phyloP scores from a whole-genome alignment of 192 early-diverging fungal species.

The Rhizoclosmatium globosum region DNA sequence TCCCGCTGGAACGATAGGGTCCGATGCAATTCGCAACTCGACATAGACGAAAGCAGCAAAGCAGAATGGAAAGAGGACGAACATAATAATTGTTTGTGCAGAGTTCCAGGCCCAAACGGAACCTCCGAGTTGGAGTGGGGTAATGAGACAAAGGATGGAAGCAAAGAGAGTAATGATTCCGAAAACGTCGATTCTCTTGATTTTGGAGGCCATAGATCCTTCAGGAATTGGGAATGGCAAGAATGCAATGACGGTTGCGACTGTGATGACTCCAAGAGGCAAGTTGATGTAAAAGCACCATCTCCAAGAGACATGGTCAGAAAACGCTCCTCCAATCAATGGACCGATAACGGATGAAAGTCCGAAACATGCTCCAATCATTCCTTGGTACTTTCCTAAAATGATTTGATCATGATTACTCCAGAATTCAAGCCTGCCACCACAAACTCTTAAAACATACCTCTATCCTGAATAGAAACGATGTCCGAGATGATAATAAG shows the following conservation, averaged over 20 bases:
- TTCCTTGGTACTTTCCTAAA: slow-evolving; percentile 56
- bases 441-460: background rate
- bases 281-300: slow-evolving; percentile 86
- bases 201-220: slow-evolving; percentile 64
- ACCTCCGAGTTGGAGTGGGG: slow-evolving; percentile 82
- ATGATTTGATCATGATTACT: slow-evolving; percentile 64
- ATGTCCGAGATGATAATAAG: slow-evolving; percentile 60
- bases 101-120: slow-evolving; percentile 69
- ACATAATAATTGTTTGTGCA: slow-evolving; percentile 65
- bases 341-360: slow-evolving; percentile 84
- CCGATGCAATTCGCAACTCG: slow-evolving; percentile 69
- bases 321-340: slow-evolving; percentile 85
- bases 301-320: slow-evolving; percentile 56
- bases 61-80: slow-evolving; percentile 47
- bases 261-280: slow-evolving; percentile 75
- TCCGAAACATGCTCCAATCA: slow-evolving; percentile 68
- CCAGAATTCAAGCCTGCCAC: background rate
- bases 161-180: slow-evolving; percentile 65
- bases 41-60: slow-evolving; percentile 60
- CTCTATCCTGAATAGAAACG: slow-evolving; percentile 19
- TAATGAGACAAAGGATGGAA: slow-evolving; percentile 64
- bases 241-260: slow-evolving; percentile 62
- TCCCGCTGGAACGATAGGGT: slow-evolving; percentile 77
- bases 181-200: slow-evolving; percentile 72
- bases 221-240: slow-evolving; percentile 65